Evolutionary conservation across 768 basidiomycete genomes (phyloP).

Genomic region (Macrolepiota albuminosa): DNA sequence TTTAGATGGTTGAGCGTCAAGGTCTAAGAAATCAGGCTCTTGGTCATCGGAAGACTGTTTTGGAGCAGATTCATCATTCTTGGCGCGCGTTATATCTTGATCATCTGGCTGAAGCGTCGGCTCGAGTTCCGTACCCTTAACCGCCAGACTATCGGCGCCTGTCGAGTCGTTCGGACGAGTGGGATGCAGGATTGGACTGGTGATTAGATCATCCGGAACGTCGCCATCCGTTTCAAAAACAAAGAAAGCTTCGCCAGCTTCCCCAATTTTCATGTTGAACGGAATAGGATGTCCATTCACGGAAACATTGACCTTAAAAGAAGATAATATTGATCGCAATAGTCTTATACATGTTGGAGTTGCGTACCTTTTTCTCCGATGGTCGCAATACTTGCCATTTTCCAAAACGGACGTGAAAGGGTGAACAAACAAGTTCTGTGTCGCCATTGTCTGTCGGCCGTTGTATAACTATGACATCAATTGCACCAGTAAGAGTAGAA

Average conservation of each 20-base stretch:
- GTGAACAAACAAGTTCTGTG: slow-evolving; percentile 79
- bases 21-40: slow-evolving; percentile 84
- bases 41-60: slow-evolving; percentile 19
- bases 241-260: slow-evolving; percentile 98
- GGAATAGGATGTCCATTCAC: slow-evolving; percentile 86
- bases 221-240: slow-evolving; percentile 96
- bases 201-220: slow-evolving; percentile 89
- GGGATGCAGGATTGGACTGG: slow-evolving; percentile 82
- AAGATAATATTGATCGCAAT: neutral
- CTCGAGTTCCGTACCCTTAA: slow-evolving; percentile 26
- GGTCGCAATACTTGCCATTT: slow-evolving; percentile 95
- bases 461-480: slow-evolving; percentile 96
- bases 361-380: slow-evolving; percentile 80
- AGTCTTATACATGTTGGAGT: neutral
- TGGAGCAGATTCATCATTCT: slow-evolving; percentile 8
- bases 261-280: slow-evolving; percentile 97
- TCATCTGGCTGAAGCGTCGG: slow-evolving; percentile 13
- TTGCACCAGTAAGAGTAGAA: slow-evolving; percentile 94
- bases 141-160: slow-evolving; percentile 37
- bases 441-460: slow-evolving; percentile 60
- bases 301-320: slow-evolving; percentile 74
- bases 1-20: slow-evolving; percentile 47
- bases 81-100: neutral
- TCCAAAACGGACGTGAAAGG: slow-evolving; percentile 97
- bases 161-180: slow-evolving; percentile 40